Evolutionary conservation across 495 filamentous ascomycete species (phyloP).

Genomic region (Hypoxylon subgilvum): DNA sequence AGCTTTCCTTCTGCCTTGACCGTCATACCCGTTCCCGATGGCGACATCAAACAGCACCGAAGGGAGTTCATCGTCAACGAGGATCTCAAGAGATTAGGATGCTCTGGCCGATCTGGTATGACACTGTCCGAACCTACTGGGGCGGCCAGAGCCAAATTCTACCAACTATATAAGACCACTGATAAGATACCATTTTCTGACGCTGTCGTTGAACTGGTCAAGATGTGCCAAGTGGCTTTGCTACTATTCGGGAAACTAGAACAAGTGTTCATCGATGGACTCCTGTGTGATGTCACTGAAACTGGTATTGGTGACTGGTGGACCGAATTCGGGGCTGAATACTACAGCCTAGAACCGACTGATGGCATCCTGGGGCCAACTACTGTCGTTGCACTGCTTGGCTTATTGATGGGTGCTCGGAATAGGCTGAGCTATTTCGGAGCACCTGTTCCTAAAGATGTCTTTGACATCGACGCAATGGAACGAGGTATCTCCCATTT

Average conservation of each 20-base stretch:
- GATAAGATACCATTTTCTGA: constrained; percentile 77
- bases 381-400: constrained; percentile 85
- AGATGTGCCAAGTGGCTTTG: constrained; percentile 87
- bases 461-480: constrained; percentile 80
- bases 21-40: constrained; percentile 85
- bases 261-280: constrained; percentile 88
- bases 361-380: constrained; percentile 93
- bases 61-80: constrained; percentile 94
- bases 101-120: constrained; percentile 85
- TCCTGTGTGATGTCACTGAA: constrained; percentile 93
- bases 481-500: constrained; percentile 86
- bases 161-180: constrained; percentile 84
- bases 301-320: constrained; percentile 93
- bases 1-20: constrained; percentile 88
- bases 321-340: constrained; percentile 88
- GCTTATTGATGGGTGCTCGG: constrained; percentile 84
- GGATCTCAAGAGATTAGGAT: constrained; percentile 88
- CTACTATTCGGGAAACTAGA: constrained; percentile 86
- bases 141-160: constrained; percentile 88
- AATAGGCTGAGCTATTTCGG: constrained; percentile 82
- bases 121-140: constrained; percentile 74
- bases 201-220: constrained; percentile 87
- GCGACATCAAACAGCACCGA: constrained; percentile 79
- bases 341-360: constrained; percentile 87
- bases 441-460: constrained; percentile 87